Evolutionary conservation across 1,284 basidiomycete genomes (phyloP).

Genomic region (Chalciporus sp.): DNA sequence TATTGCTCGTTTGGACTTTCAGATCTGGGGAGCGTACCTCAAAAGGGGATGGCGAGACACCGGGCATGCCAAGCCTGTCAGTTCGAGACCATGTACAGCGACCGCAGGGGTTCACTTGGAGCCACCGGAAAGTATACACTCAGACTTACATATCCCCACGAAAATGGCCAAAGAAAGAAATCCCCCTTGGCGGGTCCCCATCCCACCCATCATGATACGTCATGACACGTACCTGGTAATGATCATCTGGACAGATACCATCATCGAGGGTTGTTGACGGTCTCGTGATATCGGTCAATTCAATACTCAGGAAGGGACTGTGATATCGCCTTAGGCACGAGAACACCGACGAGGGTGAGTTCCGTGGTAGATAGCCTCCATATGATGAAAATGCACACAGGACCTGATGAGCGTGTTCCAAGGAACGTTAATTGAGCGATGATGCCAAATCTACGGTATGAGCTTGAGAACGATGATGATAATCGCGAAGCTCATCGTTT

Average conservation of each 20-base stretch:
- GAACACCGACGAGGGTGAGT: constrained; percentile 11
- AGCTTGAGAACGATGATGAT: constrained; percentile 20
- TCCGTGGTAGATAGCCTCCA: constrained; percentile 14
- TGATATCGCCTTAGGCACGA: constrained; percentile 5
- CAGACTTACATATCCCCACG: no score
- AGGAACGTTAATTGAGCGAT: constrained; percentile 20
- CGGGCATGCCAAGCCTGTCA: no score
- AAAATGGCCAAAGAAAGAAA: not conserved
- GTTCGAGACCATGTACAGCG: no score
- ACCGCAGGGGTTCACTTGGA: no score
- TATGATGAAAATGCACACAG: constrained; percentile 23
- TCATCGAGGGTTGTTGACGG: constrained; percentile 10
- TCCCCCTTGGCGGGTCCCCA: not conserved
- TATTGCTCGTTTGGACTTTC: not conserved
- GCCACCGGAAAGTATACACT: no score
- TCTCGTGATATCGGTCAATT: constrained; percentile 6
- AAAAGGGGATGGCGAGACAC: no score
- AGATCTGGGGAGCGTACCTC: not conserved
- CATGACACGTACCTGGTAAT: constrained; percentile 8
- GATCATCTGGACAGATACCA: not conserved
- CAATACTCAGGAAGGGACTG: constrained; percentile 6
- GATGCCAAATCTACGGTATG: constrained; percentile 21
- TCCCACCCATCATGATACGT: constrained; percentile 5
- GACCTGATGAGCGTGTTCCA: constrained; percentile 12
- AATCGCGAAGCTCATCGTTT: constrained; percentile 27